phyloP scores from a whole-genome alignment of 192 early-diverging fungal genomes.

The Gamsiella multidivaricata region DNA sequence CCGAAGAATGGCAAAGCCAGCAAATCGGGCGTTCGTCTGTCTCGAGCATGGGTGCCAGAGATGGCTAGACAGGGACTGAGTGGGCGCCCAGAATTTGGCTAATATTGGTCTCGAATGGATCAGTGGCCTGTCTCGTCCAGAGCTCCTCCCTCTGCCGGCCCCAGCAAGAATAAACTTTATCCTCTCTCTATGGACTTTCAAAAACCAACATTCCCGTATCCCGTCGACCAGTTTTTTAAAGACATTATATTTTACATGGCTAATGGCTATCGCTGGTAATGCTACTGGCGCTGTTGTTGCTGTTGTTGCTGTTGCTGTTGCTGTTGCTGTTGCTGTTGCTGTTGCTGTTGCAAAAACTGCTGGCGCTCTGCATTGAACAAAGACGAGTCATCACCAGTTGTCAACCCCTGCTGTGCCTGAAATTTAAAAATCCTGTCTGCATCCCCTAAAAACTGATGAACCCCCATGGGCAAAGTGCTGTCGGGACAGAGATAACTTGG shows the following conservation, averaged over 20 bases:
- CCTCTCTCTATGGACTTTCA: too few species aligned
- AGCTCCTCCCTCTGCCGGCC: too few species aligned
- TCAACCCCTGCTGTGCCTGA: conserved; percentile 15
- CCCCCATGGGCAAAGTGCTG: conserved; percentile 18
- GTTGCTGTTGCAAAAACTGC: neutral
- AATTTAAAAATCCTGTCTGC: conserved; percentile 30
- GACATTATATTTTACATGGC: neutral
- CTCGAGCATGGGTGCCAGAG: too few species aligned
- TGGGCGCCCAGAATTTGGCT: too few species aligned
- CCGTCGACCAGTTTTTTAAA: too few species aligned
- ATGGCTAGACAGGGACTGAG: too few species aligned
- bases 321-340: neutral
- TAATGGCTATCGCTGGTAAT: neutral
- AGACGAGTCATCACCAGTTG: neutral
- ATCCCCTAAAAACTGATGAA: conserved; percentile 23
- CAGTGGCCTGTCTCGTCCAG: too few species aligned
- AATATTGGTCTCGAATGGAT: too few species aligned
- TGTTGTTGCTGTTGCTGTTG: conserved; percentile 8
- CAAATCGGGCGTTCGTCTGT: too few species aligned
- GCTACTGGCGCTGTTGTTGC: neutral
- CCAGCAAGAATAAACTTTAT: too few species aligned
- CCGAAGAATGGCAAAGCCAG: too few species aligned
- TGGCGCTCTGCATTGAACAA: neutral
- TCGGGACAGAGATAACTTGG: conserved; percentile 17
- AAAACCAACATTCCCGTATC: too few species aligned